Evolutionary conservation across 768 basidiomycete genomes (phyloP).

Genomic region (Leccinum broughii): DNA sequence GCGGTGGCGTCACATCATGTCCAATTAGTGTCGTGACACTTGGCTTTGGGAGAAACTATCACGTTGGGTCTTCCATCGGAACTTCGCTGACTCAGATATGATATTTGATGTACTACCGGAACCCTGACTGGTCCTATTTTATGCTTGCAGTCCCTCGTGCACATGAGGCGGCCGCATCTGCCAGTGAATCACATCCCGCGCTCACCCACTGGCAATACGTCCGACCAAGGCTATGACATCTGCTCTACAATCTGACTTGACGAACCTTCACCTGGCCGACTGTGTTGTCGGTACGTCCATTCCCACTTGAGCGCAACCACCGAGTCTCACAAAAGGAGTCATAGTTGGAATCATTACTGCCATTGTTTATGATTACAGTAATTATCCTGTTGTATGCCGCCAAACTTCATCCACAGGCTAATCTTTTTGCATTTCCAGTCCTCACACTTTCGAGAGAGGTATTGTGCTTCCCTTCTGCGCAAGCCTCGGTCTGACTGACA

Average conservation of each 20-base stretch:
- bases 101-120: not conserved
- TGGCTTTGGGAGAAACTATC: not conserved
- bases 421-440: not conserved
- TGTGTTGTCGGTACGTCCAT: not conserved
- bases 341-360: not conserved
- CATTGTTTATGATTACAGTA: not conserved
- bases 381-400: no score
- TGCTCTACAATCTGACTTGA: not conserved
- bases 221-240: not conserved
- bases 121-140: not conserved
- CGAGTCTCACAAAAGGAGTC: not conserved
- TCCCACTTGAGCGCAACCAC: not conserved
- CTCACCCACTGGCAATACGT: not conserved
- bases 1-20: not conserved
- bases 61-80: not conserved
- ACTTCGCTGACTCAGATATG: not conserved
- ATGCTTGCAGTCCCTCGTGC: not conserved
- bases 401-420: no score
- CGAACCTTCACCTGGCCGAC: not conserved
- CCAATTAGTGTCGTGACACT: no score
- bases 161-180: not conserved
- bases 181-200: not conserved
- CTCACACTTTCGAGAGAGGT: not conserved
- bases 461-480: not conserved
- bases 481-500: not conserved